These are phyloP conservation scores for Leucocoprinus sp. DNA, from an alignment of 768 basidiomycete species.

Conservation along the genomic window DNA sequence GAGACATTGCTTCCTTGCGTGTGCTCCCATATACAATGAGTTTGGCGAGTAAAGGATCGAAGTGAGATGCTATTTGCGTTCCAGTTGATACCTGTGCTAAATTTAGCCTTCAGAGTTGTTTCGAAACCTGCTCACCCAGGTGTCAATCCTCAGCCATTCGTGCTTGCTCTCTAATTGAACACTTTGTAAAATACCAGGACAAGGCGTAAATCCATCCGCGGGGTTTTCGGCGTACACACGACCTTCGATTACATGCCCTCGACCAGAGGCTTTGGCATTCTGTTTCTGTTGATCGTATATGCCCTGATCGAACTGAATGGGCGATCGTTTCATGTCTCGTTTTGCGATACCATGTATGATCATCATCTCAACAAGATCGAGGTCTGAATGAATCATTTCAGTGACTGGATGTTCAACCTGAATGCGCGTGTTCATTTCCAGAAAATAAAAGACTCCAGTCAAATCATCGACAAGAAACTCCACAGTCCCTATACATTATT, in stretches of 20 bases:
- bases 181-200: conserved; percentile 53
- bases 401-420: conserved; percentile 69
- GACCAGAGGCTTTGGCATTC: conserved; percentile 11
- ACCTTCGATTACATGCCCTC: conserved; percentile 41
- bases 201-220: conserved; percentile 44
- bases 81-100: conserved; percentile 37
- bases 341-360: conserved; percentile 45
- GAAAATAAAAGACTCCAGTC: conserved; percentile 50
- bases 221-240: conserved; percentile 62
- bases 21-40: conserved; percentile 42
- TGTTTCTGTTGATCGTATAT: conserved; percentile 23
- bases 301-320: conserved; percentile 27
- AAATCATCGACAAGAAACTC: conserved; percentile 56
- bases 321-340: conserved; percentile 13
- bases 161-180: conserved; percentile 30
- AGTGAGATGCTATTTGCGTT: conserved; percentile 41
- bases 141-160: conserved; percentile 54
- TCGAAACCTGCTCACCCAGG: conserved; percentile 33
- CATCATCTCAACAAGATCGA: conserved; percentile 63
- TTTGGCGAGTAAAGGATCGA: conserved; percentile 55
- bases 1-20: conserved; percentile 35
- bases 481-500: conserved; percentile 41
- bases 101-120: neutral
- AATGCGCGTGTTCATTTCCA: conserved; percentile 67
- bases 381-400: conserved; percentile 41